These are phyloP conservation scores for Raphidocelis subcapitata DNA, from an alignment of 139 green algal genomes.

Conservation along the genomic window DNA sequence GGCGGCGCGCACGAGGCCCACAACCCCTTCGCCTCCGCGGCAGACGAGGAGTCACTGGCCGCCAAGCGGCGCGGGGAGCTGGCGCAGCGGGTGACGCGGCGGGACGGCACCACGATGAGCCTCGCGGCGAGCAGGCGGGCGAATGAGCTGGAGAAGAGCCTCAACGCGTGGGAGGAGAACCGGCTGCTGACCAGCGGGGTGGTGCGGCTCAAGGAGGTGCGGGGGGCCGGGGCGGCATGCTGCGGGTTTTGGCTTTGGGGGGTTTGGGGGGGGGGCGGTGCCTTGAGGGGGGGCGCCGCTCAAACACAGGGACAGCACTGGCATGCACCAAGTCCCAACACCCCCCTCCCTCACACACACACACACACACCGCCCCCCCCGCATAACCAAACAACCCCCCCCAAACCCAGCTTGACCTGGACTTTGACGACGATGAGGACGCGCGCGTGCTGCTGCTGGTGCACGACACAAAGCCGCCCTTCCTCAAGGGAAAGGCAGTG, in stretches of 20 bases:
- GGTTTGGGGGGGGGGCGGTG: too few relatives aligned
- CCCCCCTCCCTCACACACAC: too few relatives aligned
- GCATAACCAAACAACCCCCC: too few relatives aligned
- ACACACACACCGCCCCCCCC: too few relatives aligned
- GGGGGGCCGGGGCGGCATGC: too few relatives aligned
- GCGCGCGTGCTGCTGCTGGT: conserved; percentile 89
- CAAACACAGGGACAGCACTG: too few relatives aligned
- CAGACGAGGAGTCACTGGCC: conserved; percentile 20
- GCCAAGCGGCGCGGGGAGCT: conserved; percentile 65
- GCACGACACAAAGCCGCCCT: conserved; percentile 96
- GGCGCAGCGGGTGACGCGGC: conserved; percentile 67
- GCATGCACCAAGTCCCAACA: too few relatives aligned
- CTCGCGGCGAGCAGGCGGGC: conserved; percentile 83
- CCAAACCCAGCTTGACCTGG: conserved; percentile 74
- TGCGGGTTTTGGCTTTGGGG: too few relatives aligned
- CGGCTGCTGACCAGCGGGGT: conserved; percentile 87
- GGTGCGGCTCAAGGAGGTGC: conserved; percentile 69
- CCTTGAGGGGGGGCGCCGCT: too few relatives aligned
- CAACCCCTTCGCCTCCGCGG: conserved; percentile 38
- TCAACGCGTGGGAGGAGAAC: conserved; percentile 95
- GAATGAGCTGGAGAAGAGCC: conserved; percentile 84
- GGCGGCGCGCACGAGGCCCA: conserved; percentile 32
- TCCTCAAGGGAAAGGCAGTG: conserved; percentile 89
- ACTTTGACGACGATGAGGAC: conserved; percentile 87
- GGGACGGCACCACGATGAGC: conserved; percentile 87